Conservation (phyloP, 768 basidiomycete genomes). For the Piloderma croceum region DNA sequence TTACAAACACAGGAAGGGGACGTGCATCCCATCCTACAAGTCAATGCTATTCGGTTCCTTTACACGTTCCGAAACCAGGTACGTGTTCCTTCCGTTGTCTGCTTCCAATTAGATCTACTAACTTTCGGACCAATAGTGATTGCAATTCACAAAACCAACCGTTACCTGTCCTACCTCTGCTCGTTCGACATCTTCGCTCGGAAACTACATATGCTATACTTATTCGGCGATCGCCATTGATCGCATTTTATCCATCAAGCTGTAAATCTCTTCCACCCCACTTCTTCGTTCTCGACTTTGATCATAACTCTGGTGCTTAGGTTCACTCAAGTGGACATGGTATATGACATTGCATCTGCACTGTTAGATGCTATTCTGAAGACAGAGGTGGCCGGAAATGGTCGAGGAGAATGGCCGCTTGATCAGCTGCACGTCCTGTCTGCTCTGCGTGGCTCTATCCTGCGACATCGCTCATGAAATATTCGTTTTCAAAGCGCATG, state of each 20-base stretch:
- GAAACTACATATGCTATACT: slow-evolving; percentile 90
- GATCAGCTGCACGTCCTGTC: slow-evolving; percentile 85
- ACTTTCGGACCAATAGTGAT: no score
- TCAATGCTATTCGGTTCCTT: slow-evolving; percentile 93
- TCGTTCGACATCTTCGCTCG: slow-evolving; percentile 76
- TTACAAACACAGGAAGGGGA: slow-evolving; percentile 60
- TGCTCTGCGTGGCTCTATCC: no score
- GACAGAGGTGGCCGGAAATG: slow-evolving; percentile 85
- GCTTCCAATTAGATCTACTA: no score
- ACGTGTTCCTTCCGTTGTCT: no score
- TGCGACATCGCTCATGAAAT: no score
- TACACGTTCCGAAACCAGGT: slow-evolving; percentile 96
- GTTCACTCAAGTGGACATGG: slow-evolving; percentile 86
- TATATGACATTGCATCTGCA: slow-evolving; percentile 69
- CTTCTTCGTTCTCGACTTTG: no score
- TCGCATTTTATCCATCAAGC: slow-evolving; percentile 86
- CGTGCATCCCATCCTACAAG: slow-evolving; percentile 87
- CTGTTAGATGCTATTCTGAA: slow-evolving; percentile 74
- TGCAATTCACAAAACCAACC: slow-evolving; percentile 97
- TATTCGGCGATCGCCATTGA: slow-evolving; percentile 99
- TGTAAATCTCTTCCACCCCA: no score
- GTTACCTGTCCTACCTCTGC: slow-evolving; percentile 83
- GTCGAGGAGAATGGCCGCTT: slow-evolving; percentile 96
- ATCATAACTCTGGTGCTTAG: no score
- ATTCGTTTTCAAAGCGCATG: no score